Conservation (phyloP, 192 early-diverging fungal genomes). For the Linnemannia schmuckeri region DNA sequence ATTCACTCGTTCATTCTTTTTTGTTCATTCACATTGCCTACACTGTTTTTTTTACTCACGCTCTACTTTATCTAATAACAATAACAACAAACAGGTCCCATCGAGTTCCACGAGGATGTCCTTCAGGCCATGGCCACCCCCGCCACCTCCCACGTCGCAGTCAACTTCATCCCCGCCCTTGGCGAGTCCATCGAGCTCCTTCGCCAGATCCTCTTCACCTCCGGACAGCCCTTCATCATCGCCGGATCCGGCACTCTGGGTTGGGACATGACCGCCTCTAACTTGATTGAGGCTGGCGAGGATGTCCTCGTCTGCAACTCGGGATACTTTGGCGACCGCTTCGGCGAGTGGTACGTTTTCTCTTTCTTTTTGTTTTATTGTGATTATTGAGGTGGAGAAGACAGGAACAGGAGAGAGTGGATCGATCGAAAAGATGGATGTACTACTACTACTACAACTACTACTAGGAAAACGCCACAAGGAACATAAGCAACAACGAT, state of each 20-base stretch:
- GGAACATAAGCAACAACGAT: too few relatives aligned
- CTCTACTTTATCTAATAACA: background rate
- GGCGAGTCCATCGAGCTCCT: constrained; percentile 89
- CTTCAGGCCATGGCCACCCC: constrained; percentile 88
- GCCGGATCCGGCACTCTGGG: constrained; percentile 97
- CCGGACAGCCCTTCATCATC: constrained; percentile 94
- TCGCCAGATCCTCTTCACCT: constrained; percentile 83
- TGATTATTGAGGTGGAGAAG: background rate
- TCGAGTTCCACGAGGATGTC: constrained; percentile 94
- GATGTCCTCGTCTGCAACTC: constrained; percentile 90
- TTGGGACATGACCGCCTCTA: constrained; percentile 96
- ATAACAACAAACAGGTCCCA: constrained; percentile 73
- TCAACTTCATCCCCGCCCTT: constrained; percentile 89
- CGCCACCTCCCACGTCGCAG: constrained; percentile 93
- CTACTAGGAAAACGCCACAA: background rate
- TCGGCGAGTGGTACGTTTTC: constrained; percentile 83
- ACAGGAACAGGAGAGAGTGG: background rate
- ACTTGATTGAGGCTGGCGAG: constrained; percentile 91
- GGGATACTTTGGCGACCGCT: constrained; percentile 97
- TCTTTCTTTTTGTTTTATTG: background rate
- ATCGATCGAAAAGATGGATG: background rate
- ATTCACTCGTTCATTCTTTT: background rate
- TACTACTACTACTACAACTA: background rate
- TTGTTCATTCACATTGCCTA: background rate
- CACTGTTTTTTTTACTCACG: background rate